Base-by-base conservation (phyloP, 257 asterid species). In the Rehmannia glutinosa region DNA sequence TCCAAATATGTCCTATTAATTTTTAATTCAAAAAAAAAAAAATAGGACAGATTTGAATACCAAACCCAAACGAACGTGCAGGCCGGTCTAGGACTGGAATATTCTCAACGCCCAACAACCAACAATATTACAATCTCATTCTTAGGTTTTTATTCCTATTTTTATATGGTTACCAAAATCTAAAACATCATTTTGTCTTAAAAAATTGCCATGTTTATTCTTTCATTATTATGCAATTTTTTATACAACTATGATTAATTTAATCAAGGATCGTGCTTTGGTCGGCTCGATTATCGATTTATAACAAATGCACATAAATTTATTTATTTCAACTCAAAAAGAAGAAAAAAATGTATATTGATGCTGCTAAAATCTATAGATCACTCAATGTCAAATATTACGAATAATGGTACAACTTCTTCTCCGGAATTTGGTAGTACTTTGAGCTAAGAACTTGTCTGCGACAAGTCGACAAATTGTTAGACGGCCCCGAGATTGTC, bases 11-110 rank as follows among this genome's bases (percentile, higher is more conserved):
- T n/a, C n/a, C n/a, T n/a, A n/a, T n/a, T 32, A 32, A 3, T 32
- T 0, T 32, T 3, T 32, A 8, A 32, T 32, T 32, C 4, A 32
- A 32, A 1, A 32, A 32, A 32, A 30, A 30, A 30, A 30, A 30
- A 30, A 27, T 53, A 53, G 24, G 21, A 54, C 42, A 10, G 33
- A 66, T 66, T 28, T 43, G 27, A 39, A 35, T 38, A 70, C 63
- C 32, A 61, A 65, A 66, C 39, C 27, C 77, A 45, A n/a, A n/a
- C n/a, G n/a, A 70, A 71, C 81, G 74, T 76, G 81, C 81, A 60
- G 68, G 27, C 51, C 13, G 64, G 56, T 70, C 66, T 35, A 59
- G 35, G 35, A 30, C 35, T 6, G 35, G 35, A 59, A 58, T 69
- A 57, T 70, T 57, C 70, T 63, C 45, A 39, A 50, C 41, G 24